These are phyloP conservation scores for Mycena amicta DNA, from an alignment of 768 basidiomycete genomes.

Conservation along the genomic window DNA sequence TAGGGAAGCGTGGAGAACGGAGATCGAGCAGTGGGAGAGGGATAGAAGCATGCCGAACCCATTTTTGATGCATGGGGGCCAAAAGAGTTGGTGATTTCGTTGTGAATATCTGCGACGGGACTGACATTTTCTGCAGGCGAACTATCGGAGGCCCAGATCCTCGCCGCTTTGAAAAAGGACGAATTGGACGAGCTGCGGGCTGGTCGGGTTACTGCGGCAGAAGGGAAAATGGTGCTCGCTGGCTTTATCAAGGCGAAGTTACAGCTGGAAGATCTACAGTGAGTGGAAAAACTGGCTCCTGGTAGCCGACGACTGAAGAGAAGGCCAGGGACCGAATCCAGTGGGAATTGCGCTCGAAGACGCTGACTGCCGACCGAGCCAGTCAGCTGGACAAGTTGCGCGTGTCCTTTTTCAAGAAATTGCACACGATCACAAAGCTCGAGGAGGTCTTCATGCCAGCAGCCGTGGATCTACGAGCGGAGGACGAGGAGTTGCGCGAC, in stretches of 20 bases:
- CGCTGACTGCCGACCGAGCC: conserved; percentile 3
- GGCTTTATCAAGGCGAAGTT: conserved; percentile 8
- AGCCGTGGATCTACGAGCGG: neutral
- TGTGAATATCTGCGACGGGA: neutral
- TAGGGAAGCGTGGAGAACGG: neutral
- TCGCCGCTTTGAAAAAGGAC: conserved; percentile 2
- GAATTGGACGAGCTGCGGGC: neutral
- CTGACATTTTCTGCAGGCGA: neutral
- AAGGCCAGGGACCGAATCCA: neutral
- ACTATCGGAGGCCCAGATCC: neutral
- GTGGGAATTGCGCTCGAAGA: neutral
- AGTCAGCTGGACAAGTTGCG: conserved; percentile 13
- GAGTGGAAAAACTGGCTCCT: neutral
- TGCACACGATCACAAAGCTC: neutral
- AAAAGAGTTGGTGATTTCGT: neutral
- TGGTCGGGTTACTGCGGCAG: neutral
- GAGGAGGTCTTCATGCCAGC: conserved; percentile 11
- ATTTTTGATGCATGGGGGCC: neutral
- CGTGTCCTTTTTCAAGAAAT: conserved; percentile 3
- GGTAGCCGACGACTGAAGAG: neutral
- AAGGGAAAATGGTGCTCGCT: neutral
- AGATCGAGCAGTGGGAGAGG: conserved; percentile 15
- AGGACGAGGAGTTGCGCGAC: conserved; percentile 10
- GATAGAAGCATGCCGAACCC: conserved; percentile 25
- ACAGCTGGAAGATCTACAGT: conserved; percentile 16